Conservation (phyloP, 2,329 filamentous ascomycete species). For the Cladophialophora bantiana region DNA sequence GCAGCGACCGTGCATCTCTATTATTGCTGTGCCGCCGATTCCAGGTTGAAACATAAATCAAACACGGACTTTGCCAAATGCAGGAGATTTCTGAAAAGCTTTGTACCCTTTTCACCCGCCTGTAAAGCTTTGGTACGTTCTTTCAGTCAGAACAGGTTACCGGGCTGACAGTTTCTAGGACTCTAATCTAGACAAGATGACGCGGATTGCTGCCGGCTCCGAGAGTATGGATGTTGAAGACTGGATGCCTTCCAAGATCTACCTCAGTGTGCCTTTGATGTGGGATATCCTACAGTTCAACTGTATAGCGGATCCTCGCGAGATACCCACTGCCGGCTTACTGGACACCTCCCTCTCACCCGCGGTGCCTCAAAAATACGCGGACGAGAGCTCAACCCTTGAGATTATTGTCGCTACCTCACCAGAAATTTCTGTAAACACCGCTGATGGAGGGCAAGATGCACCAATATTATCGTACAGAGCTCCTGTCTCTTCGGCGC, state of each 20-base stretch:
- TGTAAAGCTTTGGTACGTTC: conserved; percentile 55
- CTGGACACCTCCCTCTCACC: conserved; percentile 54
- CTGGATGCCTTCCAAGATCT: conserved; percentile 62
- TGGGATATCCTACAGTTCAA: conserved; percentile 62
- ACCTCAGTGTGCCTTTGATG: conserved; percentile 61
- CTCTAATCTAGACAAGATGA: conserved; percentile 58
- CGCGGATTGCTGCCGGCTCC: conserved; percentile 57
- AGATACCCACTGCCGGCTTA: conserved; percentile 49
- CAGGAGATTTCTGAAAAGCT: conserved; percentile 57
- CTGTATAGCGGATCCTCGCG: conserved; percentile 49
- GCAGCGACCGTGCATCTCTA: conserved; percentile 63
- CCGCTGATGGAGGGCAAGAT: conserved; percentile 59
- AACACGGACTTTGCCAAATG: conserved; percentile 62
- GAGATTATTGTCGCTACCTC: conserved; percentile 62
- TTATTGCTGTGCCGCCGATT: conserved; percentile 56
- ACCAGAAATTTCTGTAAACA: conserved; percentile 60
- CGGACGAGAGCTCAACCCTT: conserved; percentile 49
- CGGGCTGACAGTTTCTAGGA: conserved; percentile 46
- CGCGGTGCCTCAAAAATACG: conserved; percentile 43
- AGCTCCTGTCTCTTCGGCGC: conserved; percentile 18
- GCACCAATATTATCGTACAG: conserved; percentile 50
- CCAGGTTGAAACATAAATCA: conserved; percentile 58
- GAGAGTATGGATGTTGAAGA: conserved; percentile 58
- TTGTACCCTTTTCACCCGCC: conserved; percentile 56
- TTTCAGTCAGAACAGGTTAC: not conserved